Base-by-base conservation (phyloP, 169 alveolate genomes). In the Cryptosporidium tyzzeri region DNA sequence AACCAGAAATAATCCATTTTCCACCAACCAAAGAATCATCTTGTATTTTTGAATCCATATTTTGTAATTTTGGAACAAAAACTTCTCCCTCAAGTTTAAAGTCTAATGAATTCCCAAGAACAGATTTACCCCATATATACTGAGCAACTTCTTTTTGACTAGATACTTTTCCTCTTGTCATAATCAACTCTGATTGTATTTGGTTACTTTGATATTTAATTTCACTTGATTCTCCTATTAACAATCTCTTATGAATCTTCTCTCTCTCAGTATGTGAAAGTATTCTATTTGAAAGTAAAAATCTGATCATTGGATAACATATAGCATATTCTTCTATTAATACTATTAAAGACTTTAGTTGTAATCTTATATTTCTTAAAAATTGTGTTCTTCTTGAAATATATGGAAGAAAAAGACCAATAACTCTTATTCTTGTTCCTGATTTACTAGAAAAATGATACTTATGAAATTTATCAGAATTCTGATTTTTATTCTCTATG, bases 241-340 rank as follows among this genome's bases (percentile, higher is more conserved):
- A 41, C 7, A 62, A 45, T 41, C 26, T 80, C 21, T 37, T 70
- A 21, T 70, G 65, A n/a, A 65, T 62, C 67, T 80, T 80, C 23
- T 59, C 75, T 80, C 80, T 37, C 23, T 80, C 80, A 26, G 44
- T 12, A 50, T 80, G 69, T 0, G 89, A 62, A 10, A 80, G 51
- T 8, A 45, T 80, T 62, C n/a, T 61, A 16, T 80, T 80, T 16
- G 89, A 44, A 21, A 80, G 48, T 2, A 80, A 39, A 29, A 80
- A 80, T 21, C 89, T 59, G 4, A 80, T 65, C 35, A 26, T 39
- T 23, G 89, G 89, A 67, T 80, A 80, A 41, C 89, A 80, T 26
- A 80, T 80, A 2, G 89, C 89, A 80, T 80, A 80, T 29, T 80
- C 89, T 41, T 80, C 85, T 3, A 91, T 12, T 29, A 85, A 16